Evolutionary conservation across 306 rosid genomes (phyloP).

Genomic region (Gillenia trifoliata): DNA sequence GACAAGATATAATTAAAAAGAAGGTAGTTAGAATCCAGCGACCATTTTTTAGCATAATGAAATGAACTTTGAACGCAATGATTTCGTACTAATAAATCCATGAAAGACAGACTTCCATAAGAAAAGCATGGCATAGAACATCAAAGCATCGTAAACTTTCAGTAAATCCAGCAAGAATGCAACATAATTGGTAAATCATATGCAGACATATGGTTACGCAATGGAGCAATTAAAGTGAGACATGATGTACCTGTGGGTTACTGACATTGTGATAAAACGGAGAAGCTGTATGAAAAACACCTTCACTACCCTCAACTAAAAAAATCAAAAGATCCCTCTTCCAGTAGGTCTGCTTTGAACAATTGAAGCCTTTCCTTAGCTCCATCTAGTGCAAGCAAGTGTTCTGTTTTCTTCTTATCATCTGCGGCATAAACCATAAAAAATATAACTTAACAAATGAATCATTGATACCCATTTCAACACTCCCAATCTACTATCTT

Average conservation of each 20-base stretch:
- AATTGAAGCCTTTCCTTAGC: conserved; percentile 30
- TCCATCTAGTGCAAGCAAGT: conserved; percentile 27
- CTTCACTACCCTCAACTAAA: conserved; percentile 23
- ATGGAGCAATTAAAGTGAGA: background rate
- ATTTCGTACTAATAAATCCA: background rate
- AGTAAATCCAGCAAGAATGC: background rate
- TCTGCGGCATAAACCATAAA: conserved; percentile 7
- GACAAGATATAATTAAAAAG: background rate
- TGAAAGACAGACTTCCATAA: background rate
- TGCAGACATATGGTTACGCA: background rate
- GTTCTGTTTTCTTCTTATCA: conserved; percentile 27
- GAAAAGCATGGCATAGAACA: background rate
- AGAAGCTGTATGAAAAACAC: conserved; percentile 38
- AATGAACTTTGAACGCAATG: background rate
- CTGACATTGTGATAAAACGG: conserved; percentile 4
- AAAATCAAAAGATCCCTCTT: conserved; percentile 30
- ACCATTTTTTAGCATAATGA: background rate
- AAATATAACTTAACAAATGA: background rate
- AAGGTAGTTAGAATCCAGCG: background rate
- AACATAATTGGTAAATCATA: background rate
- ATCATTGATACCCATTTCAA: background rate
- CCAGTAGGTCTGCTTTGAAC: conserved; percentile 25
- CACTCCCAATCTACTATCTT: background rate
- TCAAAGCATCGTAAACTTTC: background rate
- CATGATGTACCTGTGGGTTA: conserved; percentile 25